Percentiles rank a stretch among this genome's conserved stretches.
These are phyloP conservation scores for Paulownia fortunei DNA, from an alignment of 257 asterid species.

Conservation along the genomic window DNA sequence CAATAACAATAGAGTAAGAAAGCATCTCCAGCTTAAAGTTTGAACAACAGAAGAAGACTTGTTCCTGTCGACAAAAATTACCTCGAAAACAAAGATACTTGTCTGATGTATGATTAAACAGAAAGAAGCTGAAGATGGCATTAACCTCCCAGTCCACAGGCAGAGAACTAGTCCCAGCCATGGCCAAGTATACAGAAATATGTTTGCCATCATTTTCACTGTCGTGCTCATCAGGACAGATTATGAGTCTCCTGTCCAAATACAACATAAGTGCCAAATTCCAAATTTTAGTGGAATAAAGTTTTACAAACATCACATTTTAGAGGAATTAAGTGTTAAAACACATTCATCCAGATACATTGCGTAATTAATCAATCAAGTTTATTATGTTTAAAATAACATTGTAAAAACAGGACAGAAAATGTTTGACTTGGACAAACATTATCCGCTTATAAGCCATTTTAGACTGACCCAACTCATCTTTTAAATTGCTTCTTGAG, in stretches of 20 bases:
- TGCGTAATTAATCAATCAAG: too few relatives aligned
- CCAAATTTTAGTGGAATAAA: too few relatives aligned
- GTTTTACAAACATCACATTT: neutral
- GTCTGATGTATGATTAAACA: conserved; percentile 2
- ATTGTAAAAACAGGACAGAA: too few relatives aligned
- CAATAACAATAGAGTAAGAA: neutral
- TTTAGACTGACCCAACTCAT: too few relatives aligned
- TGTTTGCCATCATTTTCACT: neutral
- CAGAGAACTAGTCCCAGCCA: neutral
- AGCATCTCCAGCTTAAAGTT: too few relatives aligned
- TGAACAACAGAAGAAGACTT: too few relatives aligned
- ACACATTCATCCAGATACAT: too few relatives aligned
- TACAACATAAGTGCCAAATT: neutral
- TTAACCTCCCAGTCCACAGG: conserved; percentile 29
- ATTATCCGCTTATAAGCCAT: too few relatives aligned
- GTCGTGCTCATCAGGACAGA: neutral
- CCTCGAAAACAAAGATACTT: conserved; percentile 27
- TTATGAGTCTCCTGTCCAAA: conserved; percentile 21
- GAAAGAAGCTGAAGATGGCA: conserved; percentile 25
- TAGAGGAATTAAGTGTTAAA: neutral
- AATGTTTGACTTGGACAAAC: too few relatives aligned
- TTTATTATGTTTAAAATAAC: too few relatives aligned
- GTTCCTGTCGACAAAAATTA: too few relatives aligned
- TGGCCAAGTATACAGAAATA: conserved; percentile 23
- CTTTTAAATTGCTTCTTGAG: too few relatives aligned